phyloP scores from a whole-genome alignment of 371 early-diverging fungal species.

The Apophysomyces variabilis region DNA sequence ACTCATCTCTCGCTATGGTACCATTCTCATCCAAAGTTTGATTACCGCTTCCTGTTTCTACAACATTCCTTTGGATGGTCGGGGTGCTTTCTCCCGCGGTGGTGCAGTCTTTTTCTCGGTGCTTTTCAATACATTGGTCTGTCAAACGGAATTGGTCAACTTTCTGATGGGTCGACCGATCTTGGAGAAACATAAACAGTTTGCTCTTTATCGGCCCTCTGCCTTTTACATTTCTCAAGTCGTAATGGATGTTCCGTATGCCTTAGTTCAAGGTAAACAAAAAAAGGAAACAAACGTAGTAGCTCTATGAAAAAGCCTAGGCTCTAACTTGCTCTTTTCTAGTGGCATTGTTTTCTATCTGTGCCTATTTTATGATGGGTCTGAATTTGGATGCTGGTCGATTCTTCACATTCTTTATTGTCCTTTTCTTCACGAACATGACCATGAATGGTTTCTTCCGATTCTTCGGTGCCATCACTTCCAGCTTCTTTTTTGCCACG shows the following conservation, averaged over 20 bases:
- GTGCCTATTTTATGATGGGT: constrained; percentile 49
- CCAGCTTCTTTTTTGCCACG: constrained; percentile 49
- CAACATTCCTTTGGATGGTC: constrained; percentile 47
- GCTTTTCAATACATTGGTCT: constrained; percentile 56
- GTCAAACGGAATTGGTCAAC: constrained; percentile 52
- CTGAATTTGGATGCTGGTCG: constrained; percentile 42
- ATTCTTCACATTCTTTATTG: constrained; percentile 48
- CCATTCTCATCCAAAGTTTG: constrained; percentile 61
- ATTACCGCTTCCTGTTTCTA: constrained; percentile 72
- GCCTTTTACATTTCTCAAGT: constrained; percentile 63
- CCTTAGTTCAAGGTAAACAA: constrained; percentile 39
- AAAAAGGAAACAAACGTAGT: neutral
- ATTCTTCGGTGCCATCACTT: constrained; percentile 47
- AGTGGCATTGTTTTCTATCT: constrained; percentile 48
- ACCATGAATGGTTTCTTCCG: constrained; percentile 53
- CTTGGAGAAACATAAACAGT: constrained; percentile 67
- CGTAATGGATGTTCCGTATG: constrained; percentile 39
- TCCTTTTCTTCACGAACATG: constrained; percentile 34
- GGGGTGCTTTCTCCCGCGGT: constrained; percentile 72
- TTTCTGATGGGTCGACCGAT: constrained; percentile 59
- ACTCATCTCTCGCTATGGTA: constrained; percentile 61
- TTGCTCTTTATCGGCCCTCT: constrained; percentile 67
- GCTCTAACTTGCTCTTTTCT: constrained; percentile 50
- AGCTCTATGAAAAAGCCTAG: too few relatives aligned
- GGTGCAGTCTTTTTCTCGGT: constrained; percentile 66